These are phyloP conservation scores for Calocera cornea DNA, from an alignment of 768 basidiomycete species.

Conservation along the genomic window DNA sequence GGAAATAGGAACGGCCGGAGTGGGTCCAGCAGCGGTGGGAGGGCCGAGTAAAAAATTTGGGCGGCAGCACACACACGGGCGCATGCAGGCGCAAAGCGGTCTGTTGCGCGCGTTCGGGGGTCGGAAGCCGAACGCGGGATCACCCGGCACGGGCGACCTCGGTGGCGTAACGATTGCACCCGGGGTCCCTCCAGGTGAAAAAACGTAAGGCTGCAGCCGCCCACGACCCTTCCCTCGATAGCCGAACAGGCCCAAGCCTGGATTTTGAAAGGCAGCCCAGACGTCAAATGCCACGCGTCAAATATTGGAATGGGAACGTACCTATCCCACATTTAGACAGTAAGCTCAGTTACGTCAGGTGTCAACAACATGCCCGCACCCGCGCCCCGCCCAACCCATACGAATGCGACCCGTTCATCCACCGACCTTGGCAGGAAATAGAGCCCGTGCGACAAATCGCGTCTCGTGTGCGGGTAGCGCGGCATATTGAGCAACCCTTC, in stretches of 20 bases:
- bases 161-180: not conserved
- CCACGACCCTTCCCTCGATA: not conserved
- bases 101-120: not conserved
- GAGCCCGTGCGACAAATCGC: not conserved
- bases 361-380: not conserved
- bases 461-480: not conserved
- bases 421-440: not conserved
- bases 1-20: not conserved
- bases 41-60: conserved; percentile 4
- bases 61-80: not conserved
- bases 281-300: not conserved
- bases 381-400: too few relatives aligned
- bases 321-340: not conserved
- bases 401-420: not conserved
- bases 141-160: not conserved
- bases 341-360: not conserved
- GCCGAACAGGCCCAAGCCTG: not conserved
- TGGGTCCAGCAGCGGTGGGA: not conserved
- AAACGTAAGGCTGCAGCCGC: not conserved
- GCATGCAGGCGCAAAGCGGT: conserved; percentile 4
- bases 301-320: not conserved
- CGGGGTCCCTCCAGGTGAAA: not conserved
- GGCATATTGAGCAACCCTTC: too few relatives aligned
- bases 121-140: conserved; percentile 5
- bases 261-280: not conserved